These are phyloP conservation scores for Blepharisma japonicum DNA, from an alignment of 73 alveolate species.

Conservation along the genomic window DNA sequence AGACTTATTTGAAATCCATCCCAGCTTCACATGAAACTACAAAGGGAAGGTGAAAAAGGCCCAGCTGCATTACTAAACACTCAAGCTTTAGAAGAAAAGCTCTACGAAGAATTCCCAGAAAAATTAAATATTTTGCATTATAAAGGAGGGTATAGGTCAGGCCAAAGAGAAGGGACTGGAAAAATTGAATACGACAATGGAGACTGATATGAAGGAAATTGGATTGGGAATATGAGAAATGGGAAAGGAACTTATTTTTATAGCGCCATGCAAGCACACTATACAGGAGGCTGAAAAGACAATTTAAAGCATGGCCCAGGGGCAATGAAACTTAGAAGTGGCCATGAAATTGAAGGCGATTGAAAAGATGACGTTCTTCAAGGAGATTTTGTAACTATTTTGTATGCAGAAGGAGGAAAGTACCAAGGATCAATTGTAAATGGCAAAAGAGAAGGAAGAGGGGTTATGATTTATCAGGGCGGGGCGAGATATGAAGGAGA, in stretches of 20 bases:
- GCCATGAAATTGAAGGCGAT: no score
- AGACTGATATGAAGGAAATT: conserved; percentile 35
- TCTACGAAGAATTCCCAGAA: background rate
- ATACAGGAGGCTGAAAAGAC: no score
- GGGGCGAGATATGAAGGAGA: background rate
- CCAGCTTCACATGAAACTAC: no score
- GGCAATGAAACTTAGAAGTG: no score
- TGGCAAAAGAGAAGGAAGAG: conserved; percentile 26
- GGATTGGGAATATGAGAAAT: conserved; percentile 52
- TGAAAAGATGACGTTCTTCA: no score
- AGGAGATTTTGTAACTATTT: background rate
- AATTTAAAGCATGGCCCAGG: no score
- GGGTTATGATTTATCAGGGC: conserved; percentile 1
- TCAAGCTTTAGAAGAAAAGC: background rate
- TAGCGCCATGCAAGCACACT: background rate
- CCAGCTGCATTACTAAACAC: background rate
- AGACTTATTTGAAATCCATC: no score
- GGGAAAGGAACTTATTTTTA: conserved; percentile 60
- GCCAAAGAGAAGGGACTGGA: background rate
- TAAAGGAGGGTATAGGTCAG: background rate
- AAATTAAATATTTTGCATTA: no score
- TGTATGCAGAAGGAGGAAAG: conserved; percentile 2
- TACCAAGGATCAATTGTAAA: background rate
- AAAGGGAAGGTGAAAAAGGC: no score
- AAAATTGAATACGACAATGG: background rate